Percentiles rank a stretch among this genome's conserved stretches.
phyloP scores from a whole-genome alignment of 768 basidiomycete species.

The Xerocomellus intermedius region DNA sequence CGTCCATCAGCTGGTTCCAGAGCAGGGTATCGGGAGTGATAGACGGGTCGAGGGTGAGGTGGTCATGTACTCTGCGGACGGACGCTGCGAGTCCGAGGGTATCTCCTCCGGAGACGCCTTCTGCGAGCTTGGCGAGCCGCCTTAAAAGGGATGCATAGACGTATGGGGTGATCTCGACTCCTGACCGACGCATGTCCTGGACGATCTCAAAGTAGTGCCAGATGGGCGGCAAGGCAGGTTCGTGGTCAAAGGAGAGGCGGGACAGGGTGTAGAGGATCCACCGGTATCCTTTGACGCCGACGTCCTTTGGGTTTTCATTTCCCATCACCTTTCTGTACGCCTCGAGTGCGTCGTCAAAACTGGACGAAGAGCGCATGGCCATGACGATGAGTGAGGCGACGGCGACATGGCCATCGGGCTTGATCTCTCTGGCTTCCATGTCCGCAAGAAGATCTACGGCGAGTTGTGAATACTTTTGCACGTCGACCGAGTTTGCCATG shows the following conservation, averaged over 20 bases:
- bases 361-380: conserved; percentile 61
- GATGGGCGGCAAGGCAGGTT: conserved; percentile 39
- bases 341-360: conserved; percentile 57
- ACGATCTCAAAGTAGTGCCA: conserved; percentile 72
- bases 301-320: conserved; percentile 25
- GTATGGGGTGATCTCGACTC: conserved; percentile 52
- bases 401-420: conserved; percentile 43
- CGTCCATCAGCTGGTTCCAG: conserved; percentile 87
- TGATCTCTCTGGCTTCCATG: conserved; percentile 55
- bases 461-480: conserved; percentile 47
- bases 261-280: conserved; percentile 65
- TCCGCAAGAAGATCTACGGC: conserved; percentile 58
- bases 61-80: conserved; percentile 69
- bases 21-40: conserved; percentile 66
- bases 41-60: conserved; percentile 76
- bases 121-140: conserved; percentile 48
- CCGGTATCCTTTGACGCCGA: conserved; percentile 60
- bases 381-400: conserved; percentile 55
- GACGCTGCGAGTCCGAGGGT: conserved; percentile 40
- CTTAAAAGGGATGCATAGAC: conserved; percentile 70
- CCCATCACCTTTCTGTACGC: conserved; percentile 49
- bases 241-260: conserved; percentile 50
- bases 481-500: conserved; percentile 43
- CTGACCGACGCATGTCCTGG: conserved; percentile 72
- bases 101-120: conserved; percentile 23